These are phyloP conservation scores for Echria macrotheca DNA, from an alignment of 495 filamentous ascomycete species.

Conservation along the genomic window DNA sequence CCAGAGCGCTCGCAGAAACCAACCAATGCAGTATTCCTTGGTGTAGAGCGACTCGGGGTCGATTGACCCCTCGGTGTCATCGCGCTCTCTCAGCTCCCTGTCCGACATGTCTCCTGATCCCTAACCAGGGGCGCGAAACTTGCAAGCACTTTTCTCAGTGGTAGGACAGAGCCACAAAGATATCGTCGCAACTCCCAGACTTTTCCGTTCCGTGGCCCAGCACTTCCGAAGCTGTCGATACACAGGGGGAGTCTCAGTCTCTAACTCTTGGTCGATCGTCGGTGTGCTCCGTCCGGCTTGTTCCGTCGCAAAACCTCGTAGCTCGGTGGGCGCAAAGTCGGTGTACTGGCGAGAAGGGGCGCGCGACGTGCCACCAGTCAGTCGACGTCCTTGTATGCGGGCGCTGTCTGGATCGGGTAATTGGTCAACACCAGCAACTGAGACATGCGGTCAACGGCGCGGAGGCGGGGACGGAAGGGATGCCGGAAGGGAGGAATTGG, in stretches of 20 bases:
- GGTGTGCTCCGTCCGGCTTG: no score
- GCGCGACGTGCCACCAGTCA: slow-evolving; percentile 5
- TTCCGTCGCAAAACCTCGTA: no score
- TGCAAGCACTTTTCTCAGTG: no score
- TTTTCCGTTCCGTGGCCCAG: no score
- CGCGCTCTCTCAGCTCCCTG: slow-evolving; percentile 31
- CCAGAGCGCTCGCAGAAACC: slow-evolving; percentile 21
- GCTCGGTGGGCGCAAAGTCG: no score
- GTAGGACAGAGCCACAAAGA: no score
- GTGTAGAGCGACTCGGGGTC: slow-evolving; percentile 88
- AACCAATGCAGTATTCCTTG: slow-evolving; percentile 91
- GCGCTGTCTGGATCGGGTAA: slow-evolving; percentile 6
- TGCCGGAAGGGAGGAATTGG: not conserved
- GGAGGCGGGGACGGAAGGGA: no score
- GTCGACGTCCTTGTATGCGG: slow-evolving; percentile 1
- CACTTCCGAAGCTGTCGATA: no score
- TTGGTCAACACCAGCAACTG: slow-evolving; percentile 7
- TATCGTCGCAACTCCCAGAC: no score
- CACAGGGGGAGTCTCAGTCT: no score
- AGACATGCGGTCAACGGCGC: slow-evolving; percentile 4
- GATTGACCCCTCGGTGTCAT: slow-evolving; percentile 42
- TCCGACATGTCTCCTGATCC: slow-evolving; percentile 31
- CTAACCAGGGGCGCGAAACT: no score
- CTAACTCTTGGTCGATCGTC: no score
- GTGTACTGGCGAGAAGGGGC: not conserved